These are phyloP conservation scores for Elaphomyces granulatus DNA, from an alignment of 495 filamentous ascomycete genomes.

Conservation along the genomic window DNA sequence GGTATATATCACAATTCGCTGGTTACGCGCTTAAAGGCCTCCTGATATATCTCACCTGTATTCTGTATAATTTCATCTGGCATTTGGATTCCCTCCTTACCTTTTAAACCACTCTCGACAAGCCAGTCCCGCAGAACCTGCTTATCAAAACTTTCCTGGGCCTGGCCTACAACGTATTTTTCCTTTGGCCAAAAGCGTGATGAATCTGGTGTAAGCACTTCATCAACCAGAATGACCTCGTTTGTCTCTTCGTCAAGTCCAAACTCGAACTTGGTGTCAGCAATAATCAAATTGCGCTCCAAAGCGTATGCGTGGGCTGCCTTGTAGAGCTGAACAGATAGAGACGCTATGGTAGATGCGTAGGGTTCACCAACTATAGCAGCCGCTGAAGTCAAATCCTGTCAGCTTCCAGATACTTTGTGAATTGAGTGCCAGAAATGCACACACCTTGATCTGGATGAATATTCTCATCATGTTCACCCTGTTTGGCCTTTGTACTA, in stretches of 20 bases:
- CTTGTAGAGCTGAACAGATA: constrained; percentile 61
- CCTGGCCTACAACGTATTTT: constrained; percentile 53
- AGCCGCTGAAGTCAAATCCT: constrained; percentile 27
- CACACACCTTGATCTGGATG: constrained; percentile 45
- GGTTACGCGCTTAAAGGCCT: constrained; percentile 58
- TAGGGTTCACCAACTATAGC: constrained; percentile 59
- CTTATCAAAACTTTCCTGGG: constrained; percentile 83
- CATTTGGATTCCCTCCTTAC: constrained; percentile 53
- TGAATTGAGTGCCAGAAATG: constrained; percentile 3
- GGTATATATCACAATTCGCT: constrained; percentile 22
- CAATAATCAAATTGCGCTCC: constrained; percentile 76
- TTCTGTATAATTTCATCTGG: constrained; percentile 46
- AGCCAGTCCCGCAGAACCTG: constrained; percentile 86
- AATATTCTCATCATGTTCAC: constrained; percentile 86
- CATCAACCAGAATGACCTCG: constrained; percentile 75
- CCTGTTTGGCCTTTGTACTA: constrained; percentile 75
- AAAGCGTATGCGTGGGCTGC: constrained; percentile 59
- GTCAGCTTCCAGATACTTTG: constrained; percentile 4
- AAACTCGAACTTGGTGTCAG: constrained; percentile 79
- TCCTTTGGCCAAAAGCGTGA: constrained; percentile 80
- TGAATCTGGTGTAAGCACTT: constrained; percentile 78
- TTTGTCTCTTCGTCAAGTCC: constrained; percentile 58
- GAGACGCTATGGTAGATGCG: constrained; percentile 56
- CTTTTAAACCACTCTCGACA: constrained; percentile 51
- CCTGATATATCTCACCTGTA: constrained; percentile 50